These are phyloP conservation scores for Malassezia vespertilionis DNA, from an alignment of 1,284 basidiomycete species.

Conservation along the genomic window DNA sequence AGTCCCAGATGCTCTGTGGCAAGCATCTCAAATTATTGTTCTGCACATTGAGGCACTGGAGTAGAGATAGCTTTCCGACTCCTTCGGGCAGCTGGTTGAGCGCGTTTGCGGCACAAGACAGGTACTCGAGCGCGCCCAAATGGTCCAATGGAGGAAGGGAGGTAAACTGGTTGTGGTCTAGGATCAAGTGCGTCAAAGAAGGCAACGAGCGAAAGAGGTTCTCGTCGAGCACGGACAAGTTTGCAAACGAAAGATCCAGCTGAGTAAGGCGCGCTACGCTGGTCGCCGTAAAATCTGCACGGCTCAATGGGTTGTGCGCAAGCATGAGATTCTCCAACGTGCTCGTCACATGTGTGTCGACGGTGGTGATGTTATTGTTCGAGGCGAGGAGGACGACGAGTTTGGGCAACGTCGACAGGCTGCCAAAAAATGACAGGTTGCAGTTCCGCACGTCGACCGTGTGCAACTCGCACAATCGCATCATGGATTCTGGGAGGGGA, in stretches of 20 bases:
- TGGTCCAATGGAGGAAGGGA: conserved; percentile 70
- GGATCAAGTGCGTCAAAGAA: conserved; percentile 29
- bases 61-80: conserved; percentile 65
- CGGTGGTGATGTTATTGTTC: conserved; percentile 39
- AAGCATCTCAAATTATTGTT: conserved; percentile 79
- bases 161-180: conserved; percentile 60
- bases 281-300: conserved; percentile 32
- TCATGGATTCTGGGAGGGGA: conserved; percentile 31
- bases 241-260: conserved; percentile 80
- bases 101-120: conserved; percentile 83
- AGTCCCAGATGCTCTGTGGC: conserved; percentile 72
- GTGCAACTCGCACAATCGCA: conserved; percentile 27
- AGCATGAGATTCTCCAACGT: conserved; percentile 30
- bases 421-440: conserved; percentile 32
- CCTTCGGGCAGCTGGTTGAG: conserved; percentile 65
- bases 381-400: conserved; percentile 34
- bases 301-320: conserved; percentile 41
- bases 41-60: conserved; percentile 73
- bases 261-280: conserved; percentile 60
- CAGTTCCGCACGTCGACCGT: conserved; percentile 41
- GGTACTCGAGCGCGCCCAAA: conserved; percentile 59
- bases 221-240: conserved; percentile 73
- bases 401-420: conserved; percentile 29
- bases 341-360: conserved; percentile 29
- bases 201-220: conserved; percentile 33